These are phyloP conservation scores for Myrica gale DNA, from an alignment of 306 rosid species.

Conservation along the genomic window DNA sequence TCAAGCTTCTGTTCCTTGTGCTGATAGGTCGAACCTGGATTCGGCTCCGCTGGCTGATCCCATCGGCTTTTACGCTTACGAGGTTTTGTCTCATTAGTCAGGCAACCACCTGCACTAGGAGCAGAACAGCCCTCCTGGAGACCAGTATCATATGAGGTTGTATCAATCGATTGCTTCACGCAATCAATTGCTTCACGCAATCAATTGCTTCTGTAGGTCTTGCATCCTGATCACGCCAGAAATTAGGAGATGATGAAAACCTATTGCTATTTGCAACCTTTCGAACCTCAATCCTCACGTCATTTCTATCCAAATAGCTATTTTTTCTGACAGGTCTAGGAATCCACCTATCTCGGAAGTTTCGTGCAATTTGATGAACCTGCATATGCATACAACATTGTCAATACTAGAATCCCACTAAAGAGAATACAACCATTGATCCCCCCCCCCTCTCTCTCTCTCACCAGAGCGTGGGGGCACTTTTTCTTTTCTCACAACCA, in stretches of 20 bases:
- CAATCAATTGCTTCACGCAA: conserved; percentile 56
- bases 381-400: conserved; percentile 35
- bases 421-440: background rate
- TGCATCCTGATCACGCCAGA: conserved; percentile 60
- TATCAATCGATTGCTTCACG: conserved; percentile 43
- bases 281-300: conserved; percentile 53
- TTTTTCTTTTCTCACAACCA: too few relatives aligned
- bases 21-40: conserved; percentile 29
- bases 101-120: conserved; percentile 36
- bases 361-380: conserved; percentile 99
- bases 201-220: conserved; percentile 63
- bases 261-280: conserved; percentile 58
- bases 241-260: conserved; percentile 42
- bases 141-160: conserved; percentile 40
- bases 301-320: conserved; percentile 63
- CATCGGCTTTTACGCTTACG: conserved; percentile 98
- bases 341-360: conserved; percentile 93
- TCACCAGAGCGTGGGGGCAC: too few relatives aligned
- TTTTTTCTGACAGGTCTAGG: conserved; percentile 57
- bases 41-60: conserved; percentile 86
- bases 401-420: conserved; percentile 13
- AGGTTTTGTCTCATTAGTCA: conserved; percentile 39
- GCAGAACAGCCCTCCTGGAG: conserved; percentile 52
- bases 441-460: too few relatives aligned
- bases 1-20: conserved; percentile 47